These are phyloP conservation scores for Thraustotheca clavata DNA, from an alignment of 352 stramenopile genomes.

Conservation along the genomic window DNA sequence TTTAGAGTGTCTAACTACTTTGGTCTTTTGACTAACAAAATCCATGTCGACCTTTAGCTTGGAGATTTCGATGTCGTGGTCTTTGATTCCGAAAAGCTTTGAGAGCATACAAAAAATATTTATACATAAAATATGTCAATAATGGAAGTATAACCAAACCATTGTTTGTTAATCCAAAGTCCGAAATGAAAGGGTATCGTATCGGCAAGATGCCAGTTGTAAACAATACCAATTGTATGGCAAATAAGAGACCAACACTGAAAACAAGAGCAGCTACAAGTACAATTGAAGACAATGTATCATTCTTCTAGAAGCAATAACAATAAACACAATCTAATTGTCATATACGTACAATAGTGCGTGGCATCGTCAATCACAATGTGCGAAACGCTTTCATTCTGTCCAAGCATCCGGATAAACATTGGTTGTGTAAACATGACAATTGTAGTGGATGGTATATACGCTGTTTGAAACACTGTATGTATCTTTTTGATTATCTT, in stretches of 20 bases:
- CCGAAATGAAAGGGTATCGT: constrained; percentile 9
- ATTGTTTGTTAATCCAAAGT: constrained; percentile 11
- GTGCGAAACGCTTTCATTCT: background rate
- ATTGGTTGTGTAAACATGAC: too few species aligned
- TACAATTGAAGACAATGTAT: background rate
- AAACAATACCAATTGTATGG: background rate
- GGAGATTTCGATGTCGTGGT: background rate
- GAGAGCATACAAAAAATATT: background rate
- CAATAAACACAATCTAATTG: background rate
- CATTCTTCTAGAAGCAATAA: background rate
- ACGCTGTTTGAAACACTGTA: too few species aligned
- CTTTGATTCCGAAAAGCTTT: background rate
- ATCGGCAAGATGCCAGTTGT: background rate
- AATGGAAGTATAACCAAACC: background rate
- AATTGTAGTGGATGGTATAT: too few species aligned
- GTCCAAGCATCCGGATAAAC: background rate
- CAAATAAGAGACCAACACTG: background rate
- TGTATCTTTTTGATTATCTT: too few species aligned
- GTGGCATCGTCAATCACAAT: background rate
- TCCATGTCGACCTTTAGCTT: background rate
- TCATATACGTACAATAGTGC: background rate
- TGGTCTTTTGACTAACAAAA: background rate
- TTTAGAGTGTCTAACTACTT: background rate
- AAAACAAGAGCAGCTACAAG: background rate
- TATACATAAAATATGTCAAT: background rate